Evolutionary conservation across 257 asterid genomes (phyloP).

Genomic region (Fraxinus cuspidata): DNA sequence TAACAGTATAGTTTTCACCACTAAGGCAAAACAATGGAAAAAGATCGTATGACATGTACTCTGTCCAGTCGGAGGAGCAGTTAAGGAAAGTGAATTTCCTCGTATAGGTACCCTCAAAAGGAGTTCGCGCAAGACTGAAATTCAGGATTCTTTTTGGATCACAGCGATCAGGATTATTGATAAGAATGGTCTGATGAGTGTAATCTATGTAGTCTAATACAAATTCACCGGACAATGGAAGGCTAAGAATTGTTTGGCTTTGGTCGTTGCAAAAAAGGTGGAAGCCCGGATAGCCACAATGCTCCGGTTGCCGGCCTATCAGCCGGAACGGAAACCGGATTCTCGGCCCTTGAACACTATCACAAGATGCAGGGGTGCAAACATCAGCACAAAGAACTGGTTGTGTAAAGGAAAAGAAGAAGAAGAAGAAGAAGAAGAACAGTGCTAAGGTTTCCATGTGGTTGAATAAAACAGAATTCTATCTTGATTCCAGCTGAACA

Average conservation of each 20-base stretch:
- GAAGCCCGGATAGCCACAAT: slow-evolving; percentile 74
- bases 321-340: slow-evolving; percentile 78
- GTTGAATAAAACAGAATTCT: neutral
- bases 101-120: slow-evolving; percentile 34
- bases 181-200: slow-evolving; percentile 40
- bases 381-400: slow-evolving; percentile 28
- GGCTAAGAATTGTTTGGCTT: slow-evolving; percentile 49
- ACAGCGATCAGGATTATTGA: slow-evolving; percentile 63
- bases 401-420: slow-evolving; percentile 6
- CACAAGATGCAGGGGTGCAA: slow-evolving; percentile 57
- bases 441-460: slow-evolving; percentile 28
- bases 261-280: slow-evolving; percentile 61
- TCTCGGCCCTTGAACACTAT: slow-evolving; percentile 35
- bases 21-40: slow-evolving; percentile 46
- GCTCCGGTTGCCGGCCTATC: slow-evolving; percentile 32
- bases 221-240: slow-evolving; percentile 75
- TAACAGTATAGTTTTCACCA: slow-evolving; percentile 42
- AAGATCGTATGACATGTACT: slow-evolving; percentile 10
- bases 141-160: slow-evolving; percentile 51
- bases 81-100: slow-evolving; percentile 46
- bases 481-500: neutral
- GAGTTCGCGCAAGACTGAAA: slow-evolving; percentile 46
- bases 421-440: slow-evolving; percentile 18
- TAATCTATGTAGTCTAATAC: slow-evolving; percentile 64
- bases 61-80: slow-evolving; percentile 48